Evolutionary conservation across 768 basidiomycete species (phyloP).

Genomic region (Punctularia strigosozonata): DNA sequence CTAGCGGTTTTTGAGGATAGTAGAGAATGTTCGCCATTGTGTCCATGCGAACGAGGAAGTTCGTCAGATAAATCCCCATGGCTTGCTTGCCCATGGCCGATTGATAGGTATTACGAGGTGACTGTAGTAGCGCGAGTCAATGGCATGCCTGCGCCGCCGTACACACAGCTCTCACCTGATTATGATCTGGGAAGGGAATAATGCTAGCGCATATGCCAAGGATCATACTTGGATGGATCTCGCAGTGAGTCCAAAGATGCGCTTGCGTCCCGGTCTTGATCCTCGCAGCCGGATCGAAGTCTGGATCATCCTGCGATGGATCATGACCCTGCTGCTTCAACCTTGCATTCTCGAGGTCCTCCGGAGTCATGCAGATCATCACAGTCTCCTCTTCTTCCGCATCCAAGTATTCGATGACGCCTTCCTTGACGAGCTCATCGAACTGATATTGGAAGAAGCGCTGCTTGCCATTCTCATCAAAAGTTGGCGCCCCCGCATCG

Average conservation of each 20-base stretch:
- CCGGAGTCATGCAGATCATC: constrained; percentile 98
- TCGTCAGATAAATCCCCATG: constrained; percentile 97
- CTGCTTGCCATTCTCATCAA: constrained; percentile 7
- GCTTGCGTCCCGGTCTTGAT: constrained; percentile 76
- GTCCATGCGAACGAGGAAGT: constrained; percentile 98
- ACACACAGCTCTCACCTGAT: constrained; percentile 57
- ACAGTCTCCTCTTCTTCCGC: constrained; percentile 99
- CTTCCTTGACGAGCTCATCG: constrained; percentile 75
- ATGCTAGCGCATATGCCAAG: constrained; percentile 97
- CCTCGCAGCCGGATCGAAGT: constrained; percentile 81
- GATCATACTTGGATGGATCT: constrained; percentile 99
- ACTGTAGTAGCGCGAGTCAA: constrained; percentile 33
- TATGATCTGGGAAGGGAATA: constrained; percentile 99
- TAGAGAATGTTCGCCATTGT: constrained; percentile 99
- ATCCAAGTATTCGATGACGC: constrained; percentile 89
- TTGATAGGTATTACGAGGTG: constrained; percentile 99
- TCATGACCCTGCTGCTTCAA: constrained; percentile 49
- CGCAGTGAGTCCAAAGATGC: constrained; percentile 97
- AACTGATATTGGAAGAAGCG: constrained; percentile 63
- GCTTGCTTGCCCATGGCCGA: constrained; percentile 99
- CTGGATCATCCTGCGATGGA: constrained; percentile 45
- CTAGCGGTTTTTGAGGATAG: constrained; percentile 98
- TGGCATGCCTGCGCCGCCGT: background rate
- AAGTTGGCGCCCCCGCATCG: constrained; percentile 5
- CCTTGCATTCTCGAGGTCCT: constrained; percentile 83